Conservation (phyloP, 2,329 filamentous ascomycete species). For the Scopulariopsis brevicaulis region DNA sequence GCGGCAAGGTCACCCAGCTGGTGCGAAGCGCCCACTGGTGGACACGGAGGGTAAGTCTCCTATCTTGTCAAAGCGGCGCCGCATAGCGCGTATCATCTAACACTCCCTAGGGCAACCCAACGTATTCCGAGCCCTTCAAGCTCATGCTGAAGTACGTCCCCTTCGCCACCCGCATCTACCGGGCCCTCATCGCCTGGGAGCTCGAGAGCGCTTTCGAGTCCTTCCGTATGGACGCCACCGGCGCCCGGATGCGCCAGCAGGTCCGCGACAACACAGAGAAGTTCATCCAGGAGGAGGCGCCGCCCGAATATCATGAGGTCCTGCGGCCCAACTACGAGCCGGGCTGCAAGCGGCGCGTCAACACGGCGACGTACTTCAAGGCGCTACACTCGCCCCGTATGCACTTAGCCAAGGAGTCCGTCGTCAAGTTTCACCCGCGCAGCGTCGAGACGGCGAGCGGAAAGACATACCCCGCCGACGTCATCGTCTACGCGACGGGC, state of each 20-base stretch:
- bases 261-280: slow-evolving; percentile 14
- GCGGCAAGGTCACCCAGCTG: slow-evolving; percentile 10
- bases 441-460: background rate
- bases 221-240: background rate
- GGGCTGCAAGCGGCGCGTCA: slow-evolving; percentile 23
- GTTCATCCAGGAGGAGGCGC: slow-evolving; percentile 16
- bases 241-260: slow-evolving; percentile 9
- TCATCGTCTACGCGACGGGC: slow-evolving; percentile 15
- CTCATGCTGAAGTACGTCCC: background rate
- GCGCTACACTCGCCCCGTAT: background rate
- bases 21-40: background rate
- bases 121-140: background rate
- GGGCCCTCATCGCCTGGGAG: background rate
- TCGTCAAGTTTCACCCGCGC: background rate
- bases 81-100: background rate
- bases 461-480: background rate
- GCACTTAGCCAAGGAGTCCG: background rate
- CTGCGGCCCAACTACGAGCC: slow-evolving; percentile 19
- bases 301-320: slow-evolving; percentile 15
- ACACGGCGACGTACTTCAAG: slow-evolving; percentile 11
- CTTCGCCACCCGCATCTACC: background rate
- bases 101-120: background rate
- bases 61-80: background rate
- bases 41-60: background rate
- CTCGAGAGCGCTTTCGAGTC: background rate